phyloP scores from a whole-genome alignment of 106 monocot species.

The Dendrobium huoshanense region DNA sequence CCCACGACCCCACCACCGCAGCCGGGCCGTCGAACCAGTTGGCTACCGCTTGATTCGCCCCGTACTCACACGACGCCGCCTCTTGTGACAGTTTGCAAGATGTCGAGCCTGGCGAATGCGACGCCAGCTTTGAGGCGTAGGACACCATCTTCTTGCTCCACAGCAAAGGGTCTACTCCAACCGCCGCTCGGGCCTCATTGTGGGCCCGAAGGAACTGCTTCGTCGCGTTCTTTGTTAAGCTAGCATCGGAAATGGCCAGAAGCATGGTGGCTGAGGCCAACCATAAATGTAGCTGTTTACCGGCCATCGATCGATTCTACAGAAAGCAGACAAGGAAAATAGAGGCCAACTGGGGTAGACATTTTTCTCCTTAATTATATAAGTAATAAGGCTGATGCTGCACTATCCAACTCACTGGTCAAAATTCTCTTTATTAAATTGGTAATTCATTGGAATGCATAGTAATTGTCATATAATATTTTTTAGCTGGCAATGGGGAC shows the following conservation, averaged over 20 bases:
- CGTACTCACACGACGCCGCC: neutral
- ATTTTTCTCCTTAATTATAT: no score
- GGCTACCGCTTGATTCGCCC: conserved; percentile 24
- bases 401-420: no score
- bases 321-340: no score
- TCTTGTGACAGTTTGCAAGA: neutral
- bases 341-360: no score
- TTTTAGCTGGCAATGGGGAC: no score
- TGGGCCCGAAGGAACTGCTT: conserved; percentile 25
- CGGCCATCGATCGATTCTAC: neutral
- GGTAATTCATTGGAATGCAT: no score
- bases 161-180: conserved; percentile 18
- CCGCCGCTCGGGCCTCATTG: conserved; percentile 26
- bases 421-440: no score
- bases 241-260: neutral
- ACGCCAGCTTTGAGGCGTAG: conserved; percentile 14
- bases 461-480: no score
- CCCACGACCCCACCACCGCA: conserved; percentile 22
- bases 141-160: conserved; percentile 25
- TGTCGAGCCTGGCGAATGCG: neutral
- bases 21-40: neutral
- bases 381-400: no score
- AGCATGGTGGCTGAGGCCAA: neutral
- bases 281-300: no score
- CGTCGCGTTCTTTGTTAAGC: neutral